Conservation (phyloP, 2,329 filamentous ascomycete species). For the Hortaea werneckii region DNA sequence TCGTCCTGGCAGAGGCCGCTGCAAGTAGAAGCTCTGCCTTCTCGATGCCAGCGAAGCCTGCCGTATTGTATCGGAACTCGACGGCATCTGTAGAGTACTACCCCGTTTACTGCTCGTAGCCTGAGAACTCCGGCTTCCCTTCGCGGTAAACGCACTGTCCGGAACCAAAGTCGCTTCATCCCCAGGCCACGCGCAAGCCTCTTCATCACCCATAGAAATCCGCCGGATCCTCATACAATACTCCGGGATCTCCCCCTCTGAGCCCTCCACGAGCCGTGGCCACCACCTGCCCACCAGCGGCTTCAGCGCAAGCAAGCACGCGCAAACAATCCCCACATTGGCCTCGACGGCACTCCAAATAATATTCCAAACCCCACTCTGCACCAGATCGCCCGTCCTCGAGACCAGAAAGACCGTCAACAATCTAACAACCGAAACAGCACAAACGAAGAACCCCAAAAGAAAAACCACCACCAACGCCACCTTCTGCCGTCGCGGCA, state of each 20-base stretch:
- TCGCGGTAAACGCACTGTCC: background rate
- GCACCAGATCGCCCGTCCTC: conserved; percentile 13
- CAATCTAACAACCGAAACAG: conserved; percentile 16
- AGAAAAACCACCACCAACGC: conserved; percentile 34
- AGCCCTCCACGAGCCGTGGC: conserved; percentile 22
- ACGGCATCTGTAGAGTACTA: background rate
- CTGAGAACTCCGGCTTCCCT: background rate
- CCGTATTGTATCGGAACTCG: background rate
- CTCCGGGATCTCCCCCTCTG: conserved; percentile 3
- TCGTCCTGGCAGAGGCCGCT: background rate
- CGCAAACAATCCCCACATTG: conserved; percentile 36
- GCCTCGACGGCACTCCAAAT: conserved; percentile 34
- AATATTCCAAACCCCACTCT: conserved; percentile 30
- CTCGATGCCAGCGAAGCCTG: background rate
- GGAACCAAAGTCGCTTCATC: background rate
- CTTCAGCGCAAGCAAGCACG: conserved; percentile 34
- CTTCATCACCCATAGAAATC: background rate
- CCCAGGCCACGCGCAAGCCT: background rate
- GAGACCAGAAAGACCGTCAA: conserved; percentile 13
- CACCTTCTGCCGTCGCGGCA: conserved; percentile 34
- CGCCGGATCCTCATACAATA: background rate
- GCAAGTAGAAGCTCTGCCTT: background rate
- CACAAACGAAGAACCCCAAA: conserved; percentile 29
- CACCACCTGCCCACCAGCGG: conserved; percentile 28
- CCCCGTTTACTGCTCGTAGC: background rate